These are phyloP conservation scores for Hypoxylon sp. DNA, from an alignment of 2,329 filamentous ascomycete species.

Conservation along the genomic window DNA sequence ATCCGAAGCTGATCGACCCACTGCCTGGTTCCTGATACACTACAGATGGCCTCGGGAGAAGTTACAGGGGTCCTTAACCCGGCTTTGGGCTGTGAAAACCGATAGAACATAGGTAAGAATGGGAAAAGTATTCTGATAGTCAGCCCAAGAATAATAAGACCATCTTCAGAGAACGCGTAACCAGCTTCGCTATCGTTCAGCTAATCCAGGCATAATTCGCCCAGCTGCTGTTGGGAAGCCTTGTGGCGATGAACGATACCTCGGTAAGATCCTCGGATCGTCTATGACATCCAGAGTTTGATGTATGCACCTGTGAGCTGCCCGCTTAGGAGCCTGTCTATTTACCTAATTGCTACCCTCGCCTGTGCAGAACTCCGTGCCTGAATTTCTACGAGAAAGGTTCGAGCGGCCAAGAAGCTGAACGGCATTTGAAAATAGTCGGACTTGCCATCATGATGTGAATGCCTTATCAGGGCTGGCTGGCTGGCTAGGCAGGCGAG, in stretches of 20 bases:
- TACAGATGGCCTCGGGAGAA: conserved; percentile 21
- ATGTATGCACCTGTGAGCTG: not conserved
- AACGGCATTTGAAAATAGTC: conserved; percentile 7
- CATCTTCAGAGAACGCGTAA: conserved; percentile 9
- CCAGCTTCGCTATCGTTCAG: conserved; percentile 1
- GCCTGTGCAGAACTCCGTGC: conserved; percentile 10
- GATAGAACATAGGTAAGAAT: not conserved
- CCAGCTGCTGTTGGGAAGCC: not conserved
- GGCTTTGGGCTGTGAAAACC: not conserved
- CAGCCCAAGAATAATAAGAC: not conserved
- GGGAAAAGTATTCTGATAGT: not conserved
- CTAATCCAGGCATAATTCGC: not conserved
- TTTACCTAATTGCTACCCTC: not conserved
- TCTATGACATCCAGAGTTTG: not conserved
- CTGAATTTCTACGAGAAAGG: conserved; percentile 5
- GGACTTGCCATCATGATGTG: conserved; percentile 21
- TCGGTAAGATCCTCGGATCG: not conserved
- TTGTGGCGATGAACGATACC: not conserved
- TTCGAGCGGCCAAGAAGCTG: conserved; percentile 8
- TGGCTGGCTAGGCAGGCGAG: conserved; percentile 25
- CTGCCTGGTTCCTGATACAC: conserved; percentile 23
- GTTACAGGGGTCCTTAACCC: conserved; percentile 19
- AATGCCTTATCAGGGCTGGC: conserved; percentile 36
- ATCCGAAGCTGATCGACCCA: conserved; percentile 35
- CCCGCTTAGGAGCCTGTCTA: not conserved